These are phyloP conservation scores for Calocera viscosa DNA, from an alignment of 768 basidiomycete genomes.

Conservation along the genomic window DNA sequence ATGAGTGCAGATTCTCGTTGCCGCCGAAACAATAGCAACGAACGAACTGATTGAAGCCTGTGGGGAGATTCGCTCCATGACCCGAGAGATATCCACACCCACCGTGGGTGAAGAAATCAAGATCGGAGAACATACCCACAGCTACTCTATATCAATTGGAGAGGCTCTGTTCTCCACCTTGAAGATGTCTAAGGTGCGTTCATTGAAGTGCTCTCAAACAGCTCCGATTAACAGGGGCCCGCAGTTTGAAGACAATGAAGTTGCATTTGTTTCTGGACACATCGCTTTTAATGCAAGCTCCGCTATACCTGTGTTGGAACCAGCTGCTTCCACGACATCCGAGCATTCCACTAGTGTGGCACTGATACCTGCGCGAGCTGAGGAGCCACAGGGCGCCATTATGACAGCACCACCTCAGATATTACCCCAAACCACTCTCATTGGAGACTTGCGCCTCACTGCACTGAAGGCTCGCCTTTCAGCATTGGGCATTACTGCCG, in stretches of 20 bases:
- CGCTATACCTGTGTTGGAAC: conserved; percentile 79
- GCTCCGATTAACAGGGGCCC: conserved; percentile 12
- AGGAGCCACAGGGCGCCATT: conserved; percentile 12
- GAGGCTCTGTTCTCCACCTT: conserved; percentile 70
- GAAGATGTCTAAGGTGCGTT: conserved; percentile 73
- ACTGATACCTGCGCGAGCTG: conserved; percentile 18
- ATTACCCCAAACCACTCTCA: conserved; percentile 85
- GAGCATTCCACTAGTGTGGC: conserved; percentile 22
- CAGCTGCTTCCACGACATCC: conserved; percentile 20
- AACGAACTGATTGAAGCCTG: conserved; percentile 68
- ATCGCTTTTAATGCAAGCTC: conserved; percentile 75
- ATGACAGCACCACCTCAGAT: conserved; percentile 40
- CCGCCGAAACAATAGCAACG: conserved; percentile 56
- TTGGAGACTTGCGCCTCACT: conserved; percentile 90
- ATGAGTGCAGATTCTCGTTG: conserved; percentile 65
- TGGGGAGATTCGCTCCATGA: conserved; percentile 74
- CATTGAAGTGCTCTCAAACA: not conserved
- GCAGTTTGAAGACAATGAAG: conserved; percentile 96
- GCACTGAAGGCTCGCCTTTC: conserved; percentile 71
- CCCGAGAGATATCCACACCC: conserved; percentile 82
- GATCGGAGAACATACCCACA: conserved; percentile 92
- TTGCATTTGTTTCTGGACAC: conserved; percentile 84
- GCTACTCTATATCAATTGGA: conserved; percentile 85
- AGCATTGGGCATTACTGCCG: conserved; percentile 67
- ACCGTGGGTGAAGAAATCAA: conserved; percentile 60